phyloP scores from a whole-genome alignment of 2,329 filamentous ascomycete genomes.

The Aspergillus bombycis region DNA sequence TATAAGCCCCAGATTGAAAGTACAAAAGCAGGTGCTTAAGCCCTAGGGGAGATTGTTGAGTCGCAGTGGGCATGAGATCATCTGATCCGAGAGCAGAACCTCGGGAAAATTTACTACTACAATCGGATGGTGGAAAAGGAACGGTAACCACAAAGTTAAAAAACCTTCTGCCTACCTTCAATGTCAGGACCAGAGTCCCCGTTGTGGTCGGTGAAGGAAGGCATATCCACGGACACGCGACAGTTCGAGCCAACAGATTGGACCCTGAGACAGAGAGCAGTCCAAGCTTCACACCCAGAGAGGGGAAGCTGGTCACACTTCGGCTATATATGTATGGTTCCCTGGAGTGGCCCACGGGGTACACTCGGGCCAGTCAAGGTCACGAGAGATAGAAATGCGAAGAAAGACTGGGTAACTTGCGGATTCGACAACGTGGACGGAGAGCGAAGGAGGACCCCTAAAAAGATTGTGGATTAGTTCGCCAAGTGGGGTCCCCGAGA shows the following conservation, averaged over 20 bases:
- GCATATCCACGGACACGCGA: slow-evolving; percentile 25
- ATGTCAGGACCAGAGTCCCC: slow-evolving; percentile 24
- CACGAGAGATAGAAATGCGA: not conserved
- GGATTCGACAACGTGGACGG: slow-evolving; percentile 6
- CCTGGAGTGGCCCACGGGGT: not conserved
- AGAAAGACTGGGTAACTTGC: slow-evolving; percentile 6
- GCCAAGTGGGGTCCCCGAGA: slow-evolving; percentile 11
- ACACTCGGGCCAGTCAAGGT: slow-evolving; percentile 1
- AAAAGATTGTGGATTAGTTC: slow-evolving; percentile 6
- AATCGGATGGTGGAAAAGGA: slow-evolving; percentile 14
- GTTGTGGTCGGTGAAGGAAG: slow-evolving; percentile 33
- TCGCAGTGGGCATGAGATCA: slow-evolving; percentile 26
- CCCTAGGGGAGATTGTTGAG: not conserved
- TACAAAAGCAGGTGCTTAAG: slow-evolving; percentile 6
- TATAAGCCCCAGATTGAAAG: slow-evolving; percentile 1
- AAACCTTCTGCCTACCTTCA: slow-evolving; percentile 33
- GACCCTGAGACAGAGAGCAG: not conserved
- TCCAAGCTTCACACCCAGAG: not conserved
- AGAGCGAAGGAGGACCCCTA: slow-evolving; percentile 1
- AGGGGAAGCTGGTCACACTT: not conserved
- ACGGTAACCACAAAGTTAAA: slow-evolving; percentile 15
- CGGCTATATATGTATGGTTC: slow-evolving; percentile 1
- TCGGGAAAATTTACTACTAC: slow-evolving; percentile 23
- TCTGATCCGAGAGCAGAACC: slow-evolving; percentile 20
- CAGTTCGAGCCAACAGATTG: not conserved